Evolutionary conservation across 1,284 basidiomycete genomes (phyloP), one percentile per base, ranked within the genome.

Genomic region (Xerocomus amazonicus): DNA sequence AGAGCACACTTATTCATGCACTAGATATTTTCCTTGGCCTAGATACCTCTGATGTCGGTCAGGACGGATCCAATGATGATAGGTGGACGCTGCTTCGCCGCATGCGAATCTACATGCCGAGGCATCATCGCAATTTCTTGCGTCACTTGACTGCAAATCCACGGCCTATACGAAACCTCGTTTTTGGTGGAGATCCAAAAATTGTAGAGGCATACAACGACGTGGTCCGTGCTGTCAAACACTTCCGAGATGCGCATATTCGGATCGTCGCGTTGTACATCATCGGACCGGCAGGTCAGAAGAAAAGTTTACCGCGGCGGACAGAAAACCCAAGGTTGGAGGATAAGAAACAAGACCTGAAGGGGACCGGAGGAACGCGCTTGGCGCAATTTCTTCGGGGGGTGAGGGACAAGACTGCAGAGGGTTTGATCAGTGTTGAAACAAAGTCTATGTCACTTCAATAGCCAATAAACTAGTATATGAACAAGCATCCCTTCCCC

Each of bases 21-120:
- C 76, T 97, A 41, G 94, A 97, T 65, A 77, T 90, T 41, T 97
- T 97, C 72, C 76, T 97, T 12, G 92, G 92, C 26, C 78, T 96
- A 33, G 86, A 92, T 61, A 83, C 87, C 28, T 49, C 55, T 56
- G 45, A 52, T 52, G 28, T 58, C 46, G 55, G 61, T 62, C 59
- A 45, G 26, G 46, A 33, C 4, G 16, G 23, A 1, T 12, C n/a
- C 14, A 19, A 35, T 9, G 50, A 53, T 8, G 47, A 61, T 27
- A 48, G 50, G 13, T 66, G 60, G 45, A 77, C 76, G 53, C 88
- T 93, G 68, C 78, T 94, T 42, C 75, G 80, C 35, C 81, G 88
- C 47, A 94, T 95, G 91, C 81, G 87, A 58, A 70, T 73, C 10
- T 96, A 95, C 73, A 97, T 97, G 93, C 93, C 94, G 0, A 81